These are phyloP conservation scores for Trichoderma asperelloides DNA, from an alignment of 495 filamentous ascomycete species.

Conservation along the genomic window DNA sequence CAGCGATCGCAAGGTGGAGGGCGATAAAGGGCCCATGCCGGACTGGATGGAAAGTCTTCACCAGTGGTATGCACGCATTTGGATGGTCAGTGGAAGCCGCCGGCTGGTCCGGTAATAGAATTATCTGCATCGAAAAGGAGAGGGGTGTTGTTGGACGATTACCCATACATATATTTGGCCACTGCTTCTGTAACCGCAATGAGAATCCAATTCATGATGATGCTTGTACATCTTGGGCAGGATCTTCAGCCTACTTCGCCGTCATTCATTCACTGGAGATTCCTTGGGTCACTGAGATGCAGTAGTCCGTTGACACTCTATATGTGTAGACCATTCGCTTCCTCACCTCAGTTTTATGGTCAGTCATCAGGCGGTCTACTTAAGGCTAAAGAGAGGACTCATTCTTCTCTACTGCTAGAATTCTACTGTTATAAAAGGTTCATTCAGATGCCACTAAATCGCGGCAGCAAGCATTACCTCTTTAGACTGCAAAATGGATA, in stretches of 20 bases:
- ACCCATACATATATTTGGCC: not conserved
- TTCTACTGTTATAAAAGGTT: not conserved
- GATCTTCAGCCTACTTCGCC: too few species aligned
- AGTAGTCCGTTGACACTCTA: too few species aligned
- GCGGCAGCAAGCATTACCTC: not conserved
- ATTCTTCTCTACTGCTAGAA: too few species aligned
- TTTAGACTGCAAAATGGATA: not conserved
- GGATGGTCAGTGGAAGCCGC: constrained; percentile 47
- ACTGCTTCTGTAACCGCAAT: not conserved
- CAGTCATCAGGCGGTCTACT: too few species aligned
- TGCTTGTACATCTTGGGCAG: too few species aligned
- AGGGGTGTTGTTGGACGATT: not conserved
- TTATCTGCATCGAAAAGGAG: not conserved
- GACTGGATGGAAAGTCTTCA: constrained; percentile 48
- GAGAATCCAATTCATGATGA: too few species aligned
- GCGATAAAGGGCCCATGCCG: constrained; percentile 47
- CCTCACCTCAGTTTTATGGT: too few species aligned
- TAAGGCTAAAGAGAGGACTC: too few species aligned
- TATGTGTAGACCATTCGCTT: too few species aligned
- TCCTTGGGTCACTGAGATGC: too few species aligned
- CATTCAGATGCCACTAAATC: not conserved
- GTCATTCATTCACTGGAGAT: too few species aligned
- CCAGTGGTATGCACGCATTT: constrained; percentile 54
- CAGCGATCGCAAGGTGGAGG: constrained; percentile 26
- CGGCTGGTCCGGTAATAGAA: constrained; percentile 15